phyloP scores from a whole-genome alignment of 495 filamentous ascomycete species.

The Pyronema omphalodes region DNA sequence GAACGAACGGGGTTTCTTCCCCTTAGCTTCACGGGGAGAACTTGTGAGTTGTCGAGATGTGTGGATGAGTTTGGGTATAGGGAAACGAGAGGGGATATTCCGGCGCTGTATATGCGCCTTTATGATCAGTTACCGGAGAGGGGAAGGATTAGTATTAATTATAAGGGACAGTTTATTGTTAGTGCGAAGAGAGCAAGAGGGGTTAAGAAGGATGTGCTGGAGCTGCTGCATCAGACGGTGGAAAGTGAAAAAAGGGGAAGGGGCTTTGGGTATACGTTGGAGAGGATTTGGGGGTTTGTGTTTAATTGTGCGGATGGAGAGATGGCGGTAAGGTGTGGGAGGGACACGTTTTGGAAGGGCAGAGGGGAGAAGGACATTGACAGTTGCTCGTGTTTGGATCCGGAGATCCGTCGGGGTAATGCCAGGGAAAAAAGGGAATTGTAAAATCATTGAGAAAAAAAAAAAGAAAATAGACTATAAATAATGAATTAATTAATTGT shows the following conservation, averaged over 20 bases:
- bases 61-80: slow-evolving; percentile 23
- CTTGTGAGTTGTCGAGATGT: slow-evolving; percentile 25
- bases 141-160: slow-evolving; percentile 24
- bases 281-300: no score
- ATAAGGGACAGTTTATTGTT: slow-evolving; percentile 31
- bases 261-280: no score
- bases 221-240: slow-evolving; percentile 21
- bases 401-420: no score
- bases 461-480: no score
- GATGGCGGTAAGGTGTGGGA: no score
- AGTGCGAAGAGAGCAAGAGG: slow-evolving; percentile 28
- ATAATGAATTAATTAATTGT: no score
- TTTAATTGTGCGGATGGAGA: no score
- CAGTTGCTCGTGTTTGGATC: no score
- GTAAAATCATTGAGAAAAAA: no score
- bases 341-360: no score
- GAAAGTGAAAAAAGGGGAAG: slow-evolving; percentile 3
- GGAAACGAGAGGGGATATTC: slow-evolving; percentile 19
- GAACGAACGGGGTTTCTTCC: slow-evolving; percentile 27
- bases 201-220: slow-evolving; percentile 22
- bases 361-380: no score
- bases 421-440: no score
- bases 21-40: slow-evolving; percentile 24
- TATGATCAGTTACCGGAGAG: slow-evolving; percentile 18
- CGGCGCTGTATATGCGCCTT: slow-evolving; percentile 20